These are phyloP conservation scores for Fraxinus velutina DNA, from an alignment of 305 asterid species.

Conservation along the genomic window DNA sequence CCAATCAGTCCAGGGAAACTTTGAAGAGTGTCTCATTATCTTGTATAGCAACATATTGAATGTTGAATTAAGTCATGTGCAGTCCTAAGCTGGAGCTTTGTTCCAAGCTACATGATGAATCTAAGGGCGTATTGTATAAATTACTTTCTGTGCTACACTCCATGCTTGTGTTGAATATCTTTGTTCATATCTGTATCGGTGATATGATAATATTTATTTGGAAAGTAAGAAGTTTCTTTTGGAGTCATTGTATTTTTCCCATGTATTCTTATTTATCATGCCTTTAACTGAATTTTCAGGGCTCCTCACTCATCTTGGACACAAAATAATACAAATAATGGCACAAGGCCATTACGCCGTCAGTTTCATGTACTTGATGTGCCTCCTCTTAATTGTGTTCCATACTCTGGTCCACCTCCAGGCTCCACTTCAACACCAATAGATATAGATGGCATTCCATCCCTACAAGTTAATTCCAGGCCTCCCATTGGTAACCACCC, in stretches of 20 bases:
- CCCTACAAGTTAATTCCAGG: not conserved
- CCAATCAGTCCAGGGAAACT: not conserved
- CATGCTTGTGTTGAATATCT: not conserved
- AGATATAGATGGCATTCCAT: not conserved
- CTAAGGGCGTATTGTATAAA: not conserved
- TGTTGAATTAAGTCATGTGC: not conserved
- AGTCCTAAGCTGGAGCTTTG: not conserved
- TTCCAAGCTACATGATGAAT: not conserved
- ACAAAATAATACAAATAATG: constrained; percentile 20
- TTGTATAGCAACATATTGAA: not conserved
- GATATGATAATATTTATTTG: not conserved
- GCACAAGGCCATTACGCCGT: constrained; percentile 17
- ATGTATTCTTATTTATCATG: not conserved
- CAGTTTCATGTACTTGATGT: constrained; percentile 25
- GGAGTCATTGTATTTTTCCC: not conserved
- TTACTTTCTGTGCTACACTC: not conserved
- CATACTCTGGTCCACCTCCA: constrained; percentile 14
- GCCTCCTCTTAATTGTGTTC: constrained; percentile 30
- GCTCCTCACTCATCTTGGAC: constrained; percentile 13
- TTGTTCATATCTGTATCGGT: not conserved
- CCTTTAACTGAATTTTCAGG: not conserved
- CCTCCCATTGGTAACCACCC: constrained; percentile 26
- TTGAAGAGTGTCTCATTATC: not conserved
- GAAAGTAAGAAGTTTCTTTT: not conserved
- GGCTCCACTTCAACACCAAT: constrained; percentile 6